These are phyloP conservation scores for Tuber aestivum DNA, from an alignment of 495 filamentous ascomycete species.

Conservation along the genomic window DNA sequence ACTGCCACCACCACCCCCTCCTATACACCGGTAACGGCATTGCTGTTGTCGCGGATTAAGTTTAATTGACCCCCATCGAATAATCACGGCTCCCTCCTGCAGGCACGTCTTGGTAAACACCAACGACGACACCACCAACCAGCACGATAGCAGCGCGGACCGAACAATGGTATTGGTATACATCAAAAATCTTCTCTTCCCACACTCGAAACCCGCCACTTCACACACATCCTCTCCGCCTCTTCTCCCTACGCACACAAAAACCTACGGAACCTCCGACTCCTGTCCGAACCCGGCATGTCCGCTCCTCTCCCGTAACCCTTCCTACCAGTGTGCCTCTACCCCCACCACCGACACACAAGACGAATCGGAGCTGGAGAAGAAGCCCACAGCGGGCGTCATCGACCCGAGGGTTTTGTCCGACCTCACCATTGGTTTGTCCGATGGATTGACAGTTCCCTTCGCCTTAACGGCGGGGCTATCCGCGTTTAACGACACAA, in stretches of 20 bases:
- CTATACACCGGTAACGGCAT: background rate
- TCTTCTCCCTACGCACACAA: slow-evolving; percentile 22
- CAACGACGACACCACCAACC: background rate
- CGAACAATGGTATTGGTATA: slow-evolving; percentile 38
- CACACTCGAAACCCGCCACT: slow-evolving; percentile 19
- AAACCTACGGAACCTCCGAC: slow-evolving; percentile 8
- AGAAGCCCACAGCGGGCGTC: background rate
- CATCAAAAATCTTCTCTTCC: slow-evolving; percentile 39
- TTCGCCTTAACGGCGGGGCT: slow-evolving; percentile 61
- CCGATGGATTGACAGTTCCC: slow-evolving; percentile 60
- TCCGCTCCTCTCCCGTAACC: slow-evolving; percentile 9
- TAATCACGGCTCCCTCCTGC: background rate
- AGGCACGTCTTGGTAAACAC: background rate
- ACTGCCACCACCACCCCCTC: background rate
- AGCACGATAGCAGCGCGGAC: background rate
- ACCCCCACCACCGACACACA: background rate
- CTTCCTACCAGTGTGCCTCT: background rate
- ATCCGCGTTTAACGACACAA: slow-evolving; percentile 47
- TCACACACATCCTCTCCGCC: background rate
- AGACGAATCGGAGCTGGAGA: background rate
- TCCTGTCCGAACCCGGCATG: slow-evolving; percentile 23
- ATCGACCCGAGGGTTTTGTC: slow-evolving; percentile 32
- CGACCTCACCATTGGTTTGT: slow-evolving; percentile 55
- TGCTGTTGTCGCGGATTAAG: background rate
- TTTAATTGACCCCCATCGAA: background rate